These are phyloP conservation scores for Brassica rapa DNA, from an alignment of 345 rosid species.

Conservation along the genomic window DNA sequence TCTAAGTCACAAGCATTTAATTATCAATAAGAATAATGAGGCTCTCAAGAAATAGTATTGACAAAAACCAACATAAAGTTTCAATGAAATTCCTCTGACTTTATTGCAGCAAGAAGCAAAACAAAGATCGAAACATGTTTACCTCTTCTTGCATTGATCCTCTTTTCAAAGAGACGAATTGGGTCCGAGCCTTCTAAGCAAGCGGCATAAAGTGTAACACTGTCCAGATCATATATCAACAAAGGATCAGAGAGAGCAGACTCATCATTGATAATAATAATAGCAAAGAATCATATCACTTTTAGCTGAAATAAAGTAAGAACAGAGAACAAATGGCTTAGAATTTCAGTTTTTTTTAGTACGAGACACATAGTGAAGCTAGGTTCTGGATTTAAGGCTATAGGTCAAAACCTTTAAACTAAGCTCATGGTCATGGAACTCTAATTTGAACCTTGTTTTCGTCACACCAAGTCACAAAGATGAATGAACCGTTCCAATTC, in stretches of 20 bases:
- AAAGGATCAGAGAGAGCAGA: background rate
- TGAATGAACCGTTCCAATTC: background rate
- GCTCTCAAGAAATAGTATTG: background rate
- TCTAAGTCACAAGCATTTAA: conserved; percentile 5
- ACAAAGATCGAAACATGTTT: conserved; percentile 8
- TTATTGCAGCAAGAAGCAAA: background rate
- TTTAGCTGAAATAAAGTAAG: background rate
- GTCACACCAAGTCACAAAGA: background rate
- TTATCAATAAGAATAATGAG: background rate
- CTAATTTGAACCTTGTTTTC: background rate
- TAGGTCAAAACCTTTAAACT: conserved; percentile 21
- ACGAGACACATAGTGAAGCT: background rate
- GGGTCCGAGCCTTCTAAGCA: conserved; percentile 98
- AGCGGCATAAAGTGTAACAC: conserved; percentile 75
- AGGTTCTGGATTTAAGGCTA: background rate
- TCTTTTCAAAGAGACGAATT: conserved; percentile 83
- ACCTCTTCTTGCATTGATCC: conserved; percentile 89
- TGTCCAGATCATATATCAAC: conserved; percentile 36
- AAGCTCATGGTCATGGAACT: background rate
- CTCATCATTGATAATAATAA: background rate
- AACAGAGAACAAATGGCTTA: background rate
- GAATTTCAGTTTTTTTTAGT: background rate
- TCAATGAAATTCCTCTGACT: background rate
- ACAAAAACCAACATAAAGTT: background rate
- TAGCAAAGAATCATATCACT: background rate